Evolutionary conservation across 345 rosid species (phyloP).

Genomic region (Aquilaria sinensis): DNA sequence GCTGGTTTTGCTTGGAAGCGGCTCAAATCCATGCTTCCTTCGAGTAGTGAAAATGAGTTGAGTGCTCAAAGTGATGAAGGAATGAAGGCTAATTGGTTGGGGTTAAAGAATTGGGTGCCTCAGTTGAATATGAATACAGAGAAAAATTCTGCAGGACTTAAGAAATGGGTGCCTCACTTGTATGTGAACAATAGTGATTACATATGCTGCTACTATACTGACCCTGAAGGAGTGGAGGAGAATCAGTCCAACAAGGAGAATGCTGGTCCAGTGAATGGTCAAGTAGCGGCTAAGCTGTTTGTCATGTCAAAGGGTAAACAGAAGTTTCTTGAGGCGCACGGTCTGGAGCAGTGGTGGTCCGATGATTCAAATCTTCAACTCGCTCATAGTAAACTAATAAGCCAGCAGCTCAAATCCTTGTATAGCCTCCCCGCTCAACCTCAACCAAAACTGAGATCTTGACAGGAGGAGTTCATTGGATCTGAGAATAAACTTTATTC

Average conservation of each 20-base stretch:
- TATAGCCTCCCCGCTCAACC: slow-evolving; percentile 42
- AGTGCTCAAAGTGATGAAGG: slow-evolving; percentile 11
- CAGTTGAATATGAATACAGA: slow-evolving; percentile 27
- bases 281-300: slow-evolving; percentile 76
- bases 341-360: slow-evolving; percentile 98
- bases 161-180: slow-evolving; percentile 85
- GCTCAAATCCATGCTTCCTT: slow-evolving; percentile 75
- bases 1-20: slow-evolving; percentile 76
- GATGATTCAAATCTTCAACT: slow-evolving; percentile 71
- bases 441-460: slow-evolving; percentile 17
- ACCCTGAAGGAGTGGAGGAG: slow-evolving; percentile 38
- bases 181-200: slow-evolving; percentile 92
- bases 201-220: slow-evolving; percentile 72
- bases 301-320: slow-evolving; percentile 92
- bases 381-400: slow-evolving; percentile 70
- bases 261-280: slow-evolving; percentile 23
- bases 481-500: too few relatives aligned
- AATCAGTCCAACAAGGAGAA: slow-evolving; percentile 47
- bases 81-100: slow-evolving; percentile 22
- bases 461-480: slow-evolving; percentile 1
- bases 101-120: slow-evolving; percentile 58
- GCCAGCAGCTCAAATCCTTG: slow-evolving; percentile 84
- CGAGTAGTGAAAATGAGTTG: slow-evolving; percentile 19
- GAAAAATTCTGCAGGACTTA: slow-evolving; percentile 34
- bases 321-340: slow-evolving; percentile 91